A percentile compares a stretch with the other conserved stretches of the same genome.
Conservation (phyloP, 208 protist genomes). For the Trypanosoma conorhini region DNA sequence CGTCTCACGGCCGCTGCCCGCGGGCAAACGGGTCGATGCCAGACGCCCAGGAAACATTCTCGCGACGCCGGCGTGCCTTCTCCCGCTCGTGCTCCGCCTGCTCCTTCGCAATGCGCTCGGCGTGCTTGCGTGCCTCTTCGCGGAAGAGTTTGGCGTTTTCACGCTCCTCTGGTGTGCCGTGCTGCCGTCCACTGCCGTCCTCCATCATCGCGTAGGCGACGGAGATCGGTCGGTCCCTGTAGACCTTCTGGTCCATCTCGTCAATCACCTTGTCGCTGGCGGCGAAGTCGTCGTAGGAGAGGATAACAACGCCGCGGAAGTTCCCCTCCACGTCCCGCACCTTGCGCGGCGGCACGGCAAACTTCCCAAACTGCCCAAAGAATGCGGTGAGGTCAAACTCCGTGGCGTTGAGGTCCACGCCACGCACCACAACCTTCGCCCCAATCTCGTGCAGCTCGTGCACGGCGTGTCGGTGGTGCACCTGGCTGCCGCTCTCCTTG, state of each 20-base stretch:
- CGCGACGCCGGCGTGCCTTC: conserved; percentile 36
- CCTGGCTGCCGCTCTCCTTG: conserved; percentile 28
- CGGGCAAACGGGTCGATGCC: conserved; percentile 29
- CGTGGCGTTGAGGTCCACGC: conserved; percentile 62
- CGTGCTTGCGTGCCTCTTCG: conserved; percentile 69
- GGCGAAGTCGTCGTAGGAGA: conserved; percentile 81
- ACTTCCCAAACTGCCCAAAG: conserved; percentile 79
- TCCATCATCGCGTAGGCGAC: conserved; percentile 82
- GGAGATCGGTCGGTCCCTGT: conserved; percentile 62
- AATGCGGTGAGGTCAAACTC: conserved; percentile 81
- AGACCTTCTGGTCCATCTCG: conserved; percentile 71
- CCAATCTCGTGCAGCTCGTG: conserved; percentile 81
- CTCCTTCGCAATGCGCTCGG: conserved; percentile 54
- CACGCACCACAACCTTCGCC: conserved; percentile 80
- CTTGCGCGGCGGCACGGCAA: conserved; percentile 87
- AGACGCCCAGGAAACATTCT: conserved; percentile 70
- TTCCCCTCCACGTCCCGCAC: conserved; percentile 71
- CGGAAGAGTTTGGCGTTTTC: conserved; percentile 72
- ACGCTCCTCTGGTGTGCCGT: conserved; percentile 76
- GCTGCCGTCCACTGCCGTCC: conserved; percentile 78
- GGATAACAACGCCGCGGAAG: conserved; percentile 69
- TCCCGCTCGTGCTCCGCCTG: conserved; percentile 43
- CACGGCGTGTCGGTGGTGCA: conserved; percentile 26
- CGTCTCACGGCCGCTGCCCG: neutral
- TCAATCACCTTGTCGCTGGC: conserved; percentile 68